phyloP scores from a whole-genome alignment of 805 yeast species.

The Cyberlindnera mycetangii region DNA sequence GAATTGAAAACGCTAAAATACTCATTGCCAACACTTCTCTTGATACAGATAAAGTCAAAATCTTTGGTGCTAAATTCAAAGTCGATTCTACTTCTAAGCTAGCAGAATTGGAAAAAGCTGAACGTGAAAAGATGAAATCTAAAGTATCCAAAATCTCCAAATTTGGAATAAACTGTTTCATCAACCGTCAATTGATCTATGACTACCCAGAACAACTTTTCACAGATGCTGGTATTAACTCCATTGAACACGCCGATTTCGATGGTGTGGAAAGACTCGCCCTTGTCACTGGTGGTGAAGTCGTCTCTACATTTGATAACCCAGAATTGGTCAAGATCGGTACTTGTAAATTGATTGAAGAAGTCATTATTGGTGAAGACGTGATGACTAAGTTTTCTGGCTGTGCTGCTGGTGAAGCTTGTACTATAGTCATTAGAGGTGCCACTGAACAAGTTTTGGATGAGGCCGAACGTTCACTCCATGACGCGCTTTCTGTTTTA shows the following conservation, averaged over 20 bases:
- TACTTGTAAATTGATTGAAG: slow-evolving; percentile 85
- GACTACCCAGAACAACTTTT: slow-evolving; percentile 97
- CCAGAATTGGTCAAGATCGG: slow-evolving; percentile 88
- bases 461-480: slow-evolving; percentile 95
- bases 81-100: slow-evolving; percentile 93
- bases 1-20: slow-evolving; percentile 76
- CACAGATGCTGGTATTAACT: slow-evolving; percentile 80
- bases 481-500: slow-evolving; percentile 92
- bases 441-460: slow-evolving; percentile 96
- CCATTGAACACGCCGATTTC: slow-evolving; percentile 97
- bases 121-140: slow-evolving; percentile 84
- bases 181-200: slow-evolving; percentile 93
- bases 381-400: slow-evolving; percentile 91
- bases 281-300: slow-evolving; percentile 96
- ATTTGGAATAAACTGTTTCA: slow-evolving; percentile 84
- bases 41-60: slow-evolving; percentile 97
- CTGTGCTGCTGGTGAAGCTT: slow-evolving; percentile 91
- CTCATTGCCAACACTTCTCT: slow-evolving; percentile 92
- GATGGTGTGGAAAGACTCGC: slow-evolving; percentile 97
- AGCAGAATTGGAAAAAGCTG: slow-evolving; percentile 91
- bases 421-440: slow-evolving; percentile 93
- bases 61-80: slow-evolving; percentile 96
- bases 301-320: slow-evolving; percentile 90
- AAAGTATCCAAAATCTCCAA: slow-evolving; percentile 88
- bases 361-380: slow-evolving; percentile 90